A percentile compares a stretch with the other conserved stretches of the same genome.
These are phyloP conservation scores for Harringtonia lauricola DNA, from an alignment of 2,329 filamentous ascomycete species.

Conservation along the genomic window DNA sequence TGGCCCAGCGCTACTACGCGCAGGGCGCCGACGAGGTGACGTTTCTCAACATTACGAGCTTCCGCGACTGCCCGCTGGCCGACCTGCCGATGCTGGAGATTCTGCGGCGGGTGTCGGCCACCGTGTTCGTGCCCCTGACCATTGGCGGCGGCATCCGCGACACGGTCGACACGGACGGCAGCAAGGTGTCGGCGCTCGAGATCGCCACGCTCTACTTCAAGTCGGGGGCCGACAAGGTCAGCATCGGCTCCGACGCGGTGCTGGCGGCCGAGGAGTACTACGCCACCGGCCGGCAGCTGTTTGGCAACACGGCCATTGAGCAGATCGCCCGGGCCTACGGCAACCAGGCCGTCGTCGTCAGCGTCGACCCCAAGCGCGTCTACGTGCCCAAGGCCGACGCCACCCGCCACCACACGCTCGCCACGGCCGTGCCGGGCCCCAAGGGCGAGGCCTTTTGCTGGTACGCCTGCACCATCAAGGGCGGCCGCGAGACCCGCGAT, in stretches of 20 bases:
- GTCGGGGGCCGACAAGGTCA: constrained; percentile 93
- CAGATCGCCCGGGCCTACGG: constrained; percentile 90
- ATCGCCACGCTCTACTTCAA: constrained; percentile 97
- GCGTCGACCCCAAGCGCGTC: constrained; percentile 84
- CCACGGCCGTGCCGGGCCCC: constrained; percentile 59
- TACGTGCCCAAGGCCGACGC: constrained; percentile 64
- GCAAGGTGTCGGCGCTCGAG: constrained; percentile 76
- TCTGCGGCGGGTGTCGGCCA: constrained; percentile 71
- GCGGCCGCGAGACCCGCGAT: constrained; percentile 86
- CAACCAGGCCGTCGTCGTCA: constrained; percentile 92
- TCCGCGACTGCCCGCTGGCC: constrained; percentile 85
- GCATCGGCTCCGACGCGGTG: constrained; percentile 91
- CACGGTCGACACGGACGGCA: constrained; percentile 80
- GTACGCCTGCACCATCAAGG: constrained; percentile 97
- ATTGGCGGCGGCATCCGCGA: constrained; percentile 94
- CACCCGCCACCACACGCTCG: constrained; percentile 60
- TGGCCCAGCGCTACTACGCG: constrained; percentile 89
- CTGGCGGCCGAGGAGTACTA: constrained; percentile 88
- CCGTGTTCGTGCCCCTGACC: constrained; percentile 91
- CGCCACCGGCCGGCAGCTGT: constrained; percentile 53
- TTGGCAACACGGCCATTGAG: constrained; percentile 84
- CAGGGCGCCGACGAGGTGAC: constrained; percentile 95
- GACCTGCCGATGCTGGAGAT: constrained; percentile 96
- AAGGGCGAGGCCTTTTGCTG: constrained; percentile 76
- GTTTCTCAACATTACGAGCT: constrained; percentile 96